Conservation (phyloP, 2,329 filamentous ascomycete species). For the Cercospora sp. region DNA sequence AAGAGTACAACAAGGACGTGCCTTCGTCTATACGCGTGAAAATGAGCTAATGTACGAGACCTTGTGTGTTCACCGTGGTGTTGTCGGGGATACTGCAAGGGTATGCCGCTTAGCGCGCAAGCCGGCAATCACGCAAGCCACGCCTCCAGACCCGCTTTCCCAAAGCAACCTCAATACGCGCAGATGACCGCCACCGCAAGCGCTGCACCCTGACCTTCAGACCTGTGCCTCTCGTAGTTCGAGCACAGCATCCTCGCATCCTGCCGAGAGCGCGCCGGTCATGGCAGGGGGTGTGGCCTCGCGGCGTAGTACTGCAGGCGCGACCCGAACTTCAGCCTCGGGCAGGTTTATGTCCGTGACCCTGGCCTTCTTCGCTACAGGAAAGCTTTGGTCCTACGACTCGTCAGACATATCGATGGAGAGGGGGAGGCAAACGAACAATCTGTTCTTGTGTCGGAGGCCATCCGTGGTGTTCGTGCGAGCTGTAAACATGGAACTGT, state of each 20-base stretch:
- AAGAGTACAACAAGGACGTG: neutral
- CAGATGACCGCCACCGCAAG: too few relatives aligned
- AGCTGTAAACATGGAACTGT: neutral
- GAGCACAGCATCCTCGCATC: neutral
- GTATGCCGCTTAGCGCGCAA: neutral
- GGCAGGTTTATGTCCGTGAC: neutral
- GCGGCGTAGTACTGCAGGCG: neutral
- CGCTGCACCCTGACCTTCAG: too few relatives aligned
- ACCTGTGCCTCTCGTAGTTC: too few relatives aligned
- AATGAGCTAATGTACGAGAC: constrained; percentile 1
- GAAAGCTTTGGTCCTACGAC: neutral
- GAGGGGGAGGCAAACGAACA: neutral
- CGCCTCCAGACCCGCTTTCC: neutral
- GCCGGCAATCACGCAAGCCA: neutral
- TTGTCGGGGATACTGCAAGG: neutral
- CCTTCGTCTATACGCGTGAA: neutral
- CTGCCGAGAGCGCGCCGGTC: neutral
- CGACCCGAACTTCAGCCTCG: neutral
- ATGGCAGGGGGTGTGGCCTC: neutral
- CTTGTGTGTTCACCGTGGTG: neutral
- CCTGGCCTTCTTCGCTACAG: neutral
- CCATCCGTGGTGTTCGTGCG: neutral
- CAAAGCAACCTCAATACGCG: neutral
- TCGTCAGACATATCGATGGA: neutral
- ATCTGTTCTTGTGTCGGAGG: neutral